Evolutionary conservation across 2,329 filamentous ascomycete genomes (phyloP), one percentile per base, ranked within the genome.

Genomic region (Trichoderma brevicompactum): DNA sequence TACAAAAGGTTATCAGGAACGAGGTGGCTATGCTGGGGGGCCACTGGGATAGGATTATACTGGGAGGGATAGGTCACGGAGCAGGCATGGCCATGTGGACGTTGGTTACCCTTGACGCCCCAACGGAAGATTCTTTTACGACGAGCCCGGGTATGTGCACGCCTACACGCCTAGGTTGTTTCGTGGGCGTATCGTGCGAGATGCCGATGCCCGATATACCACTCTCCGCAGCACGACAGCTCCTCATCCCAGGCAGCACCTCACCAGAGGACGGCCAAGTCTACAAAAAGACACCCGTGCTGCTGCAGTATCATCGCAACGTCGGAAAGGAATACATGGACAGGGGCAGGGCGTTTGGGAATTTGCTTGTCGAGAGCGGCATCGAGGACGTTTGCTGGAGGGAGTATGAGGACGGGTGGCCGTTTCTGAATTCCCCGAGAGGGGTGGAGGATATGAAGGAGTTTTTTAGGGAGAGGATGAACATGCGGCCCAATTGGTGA

Each of bases 381-480:
- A 55, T 59, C 5, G 48, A 56, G 43, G 49, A 54, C 10, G 43
- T 65, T 12, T 40, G 15, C 7, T 62, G 55, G 64, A 54, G 48
- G 36, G 64, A 65, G 5, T 61, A 65, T 12, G 36, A 36, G 15
- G 38, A 62, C n/a, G 56, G 48, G 4, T n/a, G 38, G 41, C 58
- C 48, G 5, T 53, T 46, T 34, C n/a, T 65, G 38, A 62, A 65
- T 19, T 65, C 64, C 17, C 55, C 64, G 17, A 32, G 19, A 9
- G 56, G 56, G 13, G 48, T 62, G 46, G 56, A 65, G 7, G 64
- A 65, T n/a, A 48, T 65, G 55, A 62, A 65, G 49, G 46, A 19
- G 4, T 65, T 65, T 15, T 38, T 62, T 5, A n/a, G 32, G 7
- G 40, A 54, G 2, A 53, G 38, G 48, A 49, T 62, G 55, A 23